A percentile compares a stretch with the other conserved stretches of the same genome.
Evolutionary conservation across 2,329 filamentous ascomycete genomes (phyloP).

Genomic region (Colletotrichum viniferum): DNA sequence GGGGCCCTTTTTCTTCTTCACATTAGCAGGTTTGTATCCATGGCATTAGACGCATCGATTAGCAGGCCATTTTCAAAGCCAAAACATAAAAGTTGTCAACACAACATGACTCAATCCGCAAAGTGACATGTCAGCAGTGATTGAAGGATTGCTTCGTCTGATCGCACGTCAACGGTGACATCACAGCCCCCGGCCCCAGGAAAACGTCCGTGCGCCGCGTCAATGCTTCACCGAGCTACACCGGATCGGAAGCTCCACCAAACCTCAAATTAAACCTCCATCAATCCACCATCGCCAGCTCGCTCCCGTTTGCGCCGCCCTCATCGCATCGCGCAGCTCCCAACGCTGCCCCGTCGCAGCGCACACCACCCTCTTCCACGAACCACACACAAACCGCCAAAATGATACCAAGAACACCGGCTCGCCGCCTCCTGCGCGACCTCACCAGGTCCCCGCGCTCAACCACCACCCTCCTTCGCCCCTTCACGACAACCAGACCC

Average conservation of each 20-base stretch:
- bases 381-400: neutral
- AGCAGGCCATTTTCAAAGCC: neutral
- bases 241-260: neutral
- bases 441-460: neutral
- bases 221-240: neutral
- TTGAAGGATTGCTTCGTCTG: neutral
- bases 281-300: neutral
- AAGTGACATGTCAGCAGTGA: neutral
- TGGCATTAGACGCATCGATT: constrained; percentile 8
- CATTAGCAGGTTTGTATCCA: neutral
- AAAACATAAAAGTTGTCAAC: neutral
- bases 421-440: constrained; percentile 13
- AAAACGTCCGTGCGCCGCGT: neutral
- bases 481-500: neutral
- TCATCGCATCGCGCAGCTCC: neutral
- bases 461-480: neutral
- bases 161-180: constrained; percentile 11
- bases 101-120: neutral
- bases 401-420: constrained; percentile 10
- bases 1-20: neutral
- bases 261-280: neutral
- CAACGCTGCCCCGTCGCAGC: neutral
- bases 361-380: neutral
- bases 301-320: neutral
- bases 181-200: neutral